Conservation (phyloP, 2,329 filamentous ascomycete genomes). For the Fusarium hainanense region DNA sequence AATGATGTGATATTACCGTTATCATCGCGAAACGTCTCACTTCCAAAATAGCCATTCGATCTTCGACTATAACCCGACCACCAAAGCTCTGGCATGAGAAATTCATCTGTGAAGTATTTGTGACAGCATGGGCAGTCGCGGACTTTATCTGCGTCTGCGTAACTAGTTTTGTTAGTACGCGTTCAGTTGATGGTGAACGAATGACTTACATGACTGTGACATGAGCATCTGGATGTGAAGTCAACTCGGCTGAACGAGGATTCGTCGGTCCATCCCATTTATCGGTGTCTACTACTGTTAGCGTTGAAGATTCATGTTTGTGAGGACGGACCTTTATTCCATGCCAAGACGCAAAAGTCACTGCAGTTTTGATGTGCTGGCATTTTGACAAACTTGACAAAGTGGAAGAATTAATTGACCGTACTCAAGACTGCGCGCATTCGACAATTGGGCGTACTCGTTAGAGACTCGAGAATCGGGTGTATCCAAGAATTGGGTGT, state of each 20-base stretch:
- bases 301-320: background rate
- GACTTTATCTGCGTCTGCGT: conserved; percentile 47
- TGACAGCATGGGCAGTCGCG: conserved; percentile 46
- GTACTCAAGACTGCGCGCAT: no score
- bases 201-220: conserved; percentile 15
- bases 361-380: conserved; percentile 1
- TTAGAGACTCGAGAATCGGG: no score
- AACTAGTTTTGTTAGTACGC: conserved; percentile 17
- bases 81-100: conserved; percentile 45
- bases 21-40: conserved; percentile 46
- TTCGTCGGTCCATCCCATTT: background rate
- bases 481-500: background rate
- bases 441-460: no score
- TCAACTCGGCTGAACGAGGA: background rate
- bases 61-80: conserved; percentile 50
- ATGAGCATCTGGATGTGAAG: conserved; percentile 10
- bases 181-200: accelerated
- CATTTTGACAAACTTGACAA: background rate
- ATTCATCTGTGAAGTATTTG: conserved; percentile 34
- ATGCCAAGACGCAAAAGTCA: conserved; percentile 7
- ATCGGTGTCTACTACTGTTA: background rate
- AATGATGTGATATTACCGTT: background rate
- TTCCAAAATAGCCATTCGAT: conserved; percentile 56
- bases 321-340: conserved; percentile 16
- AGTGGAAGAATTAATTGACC: background rate